Evolutionary conservation across 2,329 filamentous ascomycete genomes (phyloP).

Genomic region (Xylaria digitata): DNA sequence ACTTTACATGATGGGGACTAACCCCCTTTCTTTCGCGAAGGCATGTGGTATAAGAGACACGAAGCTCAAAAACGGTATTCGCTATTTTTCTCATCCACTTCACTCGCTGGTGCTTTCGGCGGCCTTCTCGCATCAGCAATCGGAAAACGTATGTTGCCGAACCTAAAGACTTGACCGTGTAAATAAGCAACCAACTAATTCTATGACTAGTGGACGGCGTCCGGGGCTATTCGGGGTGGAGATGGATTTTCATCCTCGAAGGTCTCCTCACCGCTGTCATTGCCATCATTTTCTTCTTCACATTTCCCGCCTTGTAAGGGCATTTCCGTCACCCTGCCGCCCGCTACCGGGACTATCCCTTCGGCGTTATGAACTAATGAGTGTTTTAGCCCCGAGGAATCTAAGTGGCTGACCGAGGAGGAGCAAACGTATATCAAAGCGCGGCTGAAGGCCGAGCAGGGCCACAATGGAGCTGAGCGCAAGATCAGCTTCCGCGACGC

Average conservation of each 20-base stretch:
- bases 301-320: slow-evolving; percentile 73
- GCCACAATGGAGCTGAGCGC: slow-evolving; percentile 71
- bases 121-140: slow-evolving; percentile 87
- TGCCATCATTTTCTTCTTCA: slow-evolving; percentile 71
- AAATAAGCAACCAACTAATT: slow-evolving; percentile 22
- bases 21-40: slow-evolving; percentile 43
- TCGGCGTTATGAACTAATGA: background rate
- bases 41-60: slow-evolving; percentile 88
- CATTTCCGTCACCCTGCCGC: too few species aligned
- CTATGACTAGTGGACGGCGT: slow-evolving; percentile 69
- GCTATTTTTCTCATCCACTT: slow-evolving; percentile 91
- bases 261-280: slow-evolving; percentile 61
- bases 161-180: background rate
- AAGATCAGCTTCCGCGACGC: slow-evolving; percentile 70
- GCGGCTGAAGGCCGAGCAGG: slow-evolving; percentile 75
- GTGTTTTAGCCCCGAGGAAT: slow-evolving; percentile 68
- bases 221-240: slow-evolving; percentile 76
- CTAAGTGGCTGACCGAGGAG: slow-evolving; percentile 76
- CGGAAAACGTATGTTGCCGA: slow-evolving; percentile 69
- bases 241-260: slow-evolving; percentile 87
- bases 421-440: slow-evolving; percentile 75
- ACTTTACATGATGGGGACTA: slow-evolving; percentile 29
- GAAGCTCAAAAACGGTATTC: slow-evolving; percentile 93
- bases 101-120: slow-evolving; percentile 84
- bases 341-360: too few species aligned